Conservation (phyloP, 2,329 filamentous ascomycete genomes). For the Lizonia empirigonia region DNA sequence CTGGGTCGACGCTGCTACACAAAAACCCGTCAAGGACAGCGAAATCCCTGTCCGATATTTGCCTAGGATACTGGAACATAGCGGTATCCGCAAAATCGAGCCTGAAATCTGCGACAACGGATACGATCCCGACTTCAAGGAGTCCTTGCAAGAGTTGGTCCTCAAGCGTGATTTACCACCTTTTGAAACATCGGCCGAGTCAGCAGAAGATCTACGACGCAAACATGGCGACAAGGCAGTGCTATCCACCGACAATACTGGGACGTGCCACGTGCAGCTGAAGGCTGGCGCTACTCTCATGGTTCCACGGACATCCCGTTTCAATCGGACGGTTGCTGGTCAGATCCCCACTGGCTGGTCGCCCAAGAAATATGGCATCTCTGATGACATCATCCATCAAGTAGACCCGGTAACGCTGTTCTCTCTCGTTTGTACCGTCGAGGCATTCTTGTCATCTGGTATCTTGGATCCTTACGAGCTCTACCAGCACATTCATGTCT, state of each 20-base stretch:
- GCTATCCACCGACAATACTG: not conserved
- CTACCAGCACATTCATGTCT: slow-evolving; percentile 44
- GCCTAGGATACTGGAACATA: slow-evolving; percentile 40
- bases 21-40: slow-evolving; percentile 34
- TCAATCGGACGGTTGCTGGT: slow-evolving; percentile 2
- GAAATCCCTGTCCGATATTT: slow-evolving; percentile 42
- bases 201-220: slow-evolving; percentile 39
- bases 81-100: slow-evolving; percentile 45
- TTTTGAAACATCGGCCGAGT: slow-evolving; percentile 40
- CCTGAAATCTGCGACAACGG: slow-evolving; percentile 16
- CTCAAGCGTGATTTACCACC: slow-evolving; percentile 42
- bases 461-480: slow-evolving; percentile 43
- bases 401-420: slow-evolving; percentile 5
- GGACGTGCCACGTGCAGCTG: not conserved
- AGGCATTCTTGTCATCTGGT: slow-evolving; percentile 45
- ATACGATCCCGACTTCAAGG: slow-evolving; percentile 31
- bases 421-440: slow-evolving; percentile 20
- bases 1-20: slow-evolving; percentile 31
- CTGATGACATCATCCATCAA: slow-evolving; percentile 38
- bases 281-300: not conserved
- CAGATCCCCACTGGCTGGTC: slow-evolving; percentile 45
- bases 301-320: slow-evolving; percentile 1
- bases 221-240: slow-evolving; percentile 43
- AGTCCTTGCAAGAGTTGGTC: slow-evolving; percentile 45
- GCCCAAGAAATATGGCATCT: slow-evolving; percentile 44